Evolutionary conservation across 2,329 filamentous ascomycete species (phyloP), one percentile per base, ranked within the genome.

Genomic region (Claviceps arundinis): DNA sequence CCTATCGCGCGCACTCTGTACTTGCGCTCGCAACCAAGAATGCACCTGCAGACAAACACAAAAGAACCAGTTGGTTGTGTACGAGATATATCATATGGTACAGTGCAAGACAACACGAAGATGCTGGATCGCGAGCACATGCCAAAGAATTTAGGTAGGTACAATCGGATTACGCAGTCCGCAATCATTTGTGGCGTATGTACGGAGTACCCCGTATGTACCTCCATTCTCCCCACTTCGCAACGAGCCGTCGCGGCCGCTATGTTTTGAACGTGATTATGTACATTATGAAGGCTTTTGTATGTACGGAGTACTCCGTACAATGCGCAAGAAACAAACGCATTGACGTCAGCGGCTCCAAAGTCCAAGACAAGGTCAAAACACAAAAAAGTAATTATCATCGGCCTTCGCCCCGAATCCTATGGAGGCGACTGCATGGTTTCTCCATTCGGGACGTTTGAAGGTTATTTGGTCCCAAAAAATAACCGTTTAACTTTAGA

Each of bases 161-260:
- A 24, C n/a, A 41, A 17, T 16, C 24, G 19, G 16, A 22, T 17
- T 26, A 1, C 34, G 14, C 6, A 45, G 34, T 19, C 16, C 26
- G 44, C 44, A 47, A 34, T 19, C 4, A 34, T 30, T 19, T n/a
- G 24, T 37, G 46, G 26, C 43, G 38, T 34, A 34, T 34, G 30
- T 26, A n/a, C n/a, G n/a, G n/a, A n/a, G n/a, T n/a, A n/a, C n/a
- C n/a, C n/a, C n/a, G n/a, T n/a, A n/a, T n/a, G n/a, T n/a, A n/a
- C n/a, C n/a, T n/a, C n/a, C n/a, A n/a, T 17, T 48, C 24, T 40
- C n/a, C 37, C 26, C 38, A 45, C 43, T 24, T 38, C 50, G 50
- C 19, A 45, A 37, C 44, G 50, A 48, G 50, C 46, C 46, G 46
- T 47, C 30, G 46, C 47, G 47, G 34, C 45, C 50, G 44, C 38